Percentiles rank a stretch among this genome's conserved stretches.
These are phyloP conservation scores for Tillandsia fasciculata DNA, from an alignment of 176 grass and related monocot genomes.

Conservation along the genomic window DNA sequence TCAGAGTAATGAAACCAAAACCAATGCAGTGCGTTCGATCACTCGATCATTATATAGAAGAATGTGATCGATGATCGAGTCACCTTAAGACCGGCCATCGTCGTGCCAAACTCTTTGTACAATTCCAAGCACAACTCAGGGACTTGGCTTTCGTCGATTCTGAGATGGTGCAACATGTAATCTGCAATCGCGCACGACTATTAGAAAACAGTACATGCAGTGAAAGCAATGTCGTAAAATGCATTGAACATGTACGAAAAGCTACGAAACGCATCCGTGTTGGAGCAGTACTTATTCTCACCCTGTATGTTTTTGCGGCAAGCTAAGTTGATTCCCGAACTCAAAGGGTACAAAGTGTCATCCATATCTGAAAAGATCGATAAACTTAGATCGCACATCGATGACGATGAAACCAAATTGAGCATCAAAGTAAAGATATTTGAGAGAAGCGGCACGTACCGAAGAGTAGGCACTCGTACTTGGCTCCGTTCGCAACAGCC, in stretches of 20 bases:
- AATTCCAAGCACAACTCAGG: constrained; percentile 56
- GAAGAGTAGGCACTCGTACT: constrained; percentile 68
- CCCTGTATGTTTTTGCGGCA: constrained; percentile 70
- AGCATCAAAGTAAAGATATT: background rate
- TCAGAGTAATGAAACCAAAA: background rate
- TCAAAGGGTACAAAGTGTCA: constrained; percentile 61
- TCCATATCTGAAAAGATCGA: constrained; percentile 53
- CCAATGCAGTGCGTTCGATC: no score
- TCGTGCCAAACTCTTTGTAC: constrained; percentile 72
- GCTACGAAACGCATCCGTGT: background rate
- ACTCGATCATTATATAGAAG: background rate
- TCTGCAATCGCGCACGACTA: constrained; percentile 20
- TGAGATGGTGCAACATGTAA: constrained; percentile 59
- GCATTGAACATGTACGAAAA: constrained; percentile 1
- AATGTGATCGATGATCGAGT: background rate
- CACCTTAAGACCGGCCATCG: constrained; percentile 78
- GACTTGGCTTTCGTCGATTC: constrained; percentile 52
- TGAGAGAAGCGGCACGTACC: constrained; percentile 19
- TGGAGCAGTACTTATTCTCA: constrained; percentile 6
- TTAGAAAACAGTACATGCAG: background rate
- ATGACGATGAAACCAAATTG: background rate
- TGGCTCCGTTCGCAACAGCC: constrained; percentile 21
- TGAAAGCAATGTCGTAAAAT: background rate
- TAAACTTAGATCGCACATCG: background rate
- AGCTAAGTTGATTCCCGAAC: constrained; percentile 49